These are phyloP conservation scores for Penicillium psychrofluorescens DNA, from an alignment of 495 filamentous ascomycete genomes.

Conservation along the genomic window DNA sequence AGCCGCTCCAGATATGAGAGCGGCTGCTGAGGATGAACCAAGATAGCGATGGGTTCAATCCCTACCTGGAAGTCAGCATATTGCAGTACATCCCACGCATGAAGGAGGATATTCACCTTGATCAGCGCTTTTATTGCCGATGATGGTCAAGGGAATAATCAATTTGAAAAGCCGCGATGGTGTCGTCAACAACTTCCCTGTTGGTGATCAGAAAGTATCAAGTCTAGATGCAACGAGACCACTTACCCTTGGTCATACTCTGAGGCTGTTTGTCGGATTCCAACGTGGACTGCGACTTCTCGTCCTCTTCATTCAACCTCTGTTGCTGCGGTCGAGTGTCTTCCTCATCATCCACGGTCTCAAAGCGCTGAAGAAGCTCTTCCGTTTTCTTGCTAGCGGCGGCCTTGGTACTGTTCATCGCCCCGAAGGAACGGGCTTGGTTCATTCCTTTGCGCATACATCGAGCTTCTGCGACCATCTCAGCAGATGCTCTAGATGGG, in stretches of 20 bases:
- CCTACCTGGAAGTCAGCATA: constrained; percentile 43
- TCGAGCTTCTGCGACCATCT: not conserved
- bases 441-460: not conserved
- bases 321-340: constrained; percentile 4
- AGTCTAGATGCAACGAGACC: not conserved
- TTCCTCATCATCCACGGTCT: constrained; percentile 6
- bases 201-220: not conserved
- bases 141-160: constrained; percentile 68
- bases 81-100: constrained; percentile 2
- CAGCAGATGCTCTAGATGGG: too few species aligned
- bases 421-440: constrained; percentile 11
- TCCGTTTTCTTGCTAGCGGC: constrained; percentile 14
- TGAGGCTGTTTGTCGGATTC: constrained; percentile 37
- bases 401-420: constrained; percentile 12
- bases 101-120: constrained; percentile 38
- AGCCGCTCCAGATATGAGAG: constrained; percentile 87
- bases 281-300: constrained; percentile 32
- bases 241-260: constrained; percentile 57
- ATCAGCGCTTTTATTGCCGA: constrained; percentile 42
- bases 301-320: constrained; percentile 3
- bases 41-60: constrained; percentile 76
- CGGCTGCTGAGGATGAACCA: constrained; percentile 88
- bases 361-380: constrained; percentile 13
- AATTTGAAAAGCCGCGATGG: constrained; percentile 86
- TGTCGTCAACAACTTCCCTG: constrained; percentile 85